Conservation (phyloP, 495 filamentous ascomycete genomes). For the Penicillium waksmanii region DNA sequence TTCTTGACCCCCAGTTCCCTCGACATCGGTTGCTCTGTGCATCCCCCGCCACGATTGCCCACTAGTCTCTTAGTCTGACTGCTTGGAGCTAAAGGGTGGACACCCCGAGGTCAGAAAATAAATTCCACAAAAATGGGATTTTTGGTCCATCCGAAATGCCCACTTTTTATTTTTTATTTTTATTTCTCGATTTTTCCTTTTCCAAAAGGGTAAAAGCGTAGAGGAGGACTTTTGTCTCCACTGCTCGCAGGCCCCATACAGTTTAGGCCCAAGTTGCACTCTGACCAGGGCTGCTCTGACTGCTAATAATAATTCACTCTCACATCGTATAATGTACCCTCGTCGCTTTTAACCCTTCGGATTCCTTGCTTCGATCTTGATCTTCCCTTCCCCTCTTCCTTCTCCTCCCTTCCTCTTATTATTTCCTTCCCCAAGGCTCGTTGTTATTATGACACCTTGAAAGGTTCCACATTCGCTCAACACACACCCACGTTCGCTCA, state of each 20-base stretch:
- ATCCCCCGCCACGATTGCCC: conserved; percentile 40
- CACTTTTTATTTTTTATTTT: conserved; percentile 13
- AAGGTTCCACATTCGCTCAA: conserved; percentile 46
- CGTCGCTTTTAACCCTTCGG: conserved; percentile 35
- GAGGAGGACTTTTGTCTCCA: not conserved
- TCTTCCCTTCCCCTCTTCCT: conserved; percentile 22
- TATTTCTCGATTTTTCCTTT: conserved; percentile 3
- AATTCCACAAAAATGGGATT: conserved; percentile 10
- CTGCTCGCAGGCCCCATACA: conserved; percentile 18
- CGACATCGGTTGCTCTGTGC: conserved; percentile 27
- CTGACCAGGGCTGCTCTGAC: conserved; percentile 26
- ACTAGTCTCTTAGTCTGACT: conserved; percentile 22
- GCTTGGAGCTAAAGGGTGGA: conserved; percentile 11
- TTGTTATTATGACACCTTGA: conserved; percentile 42
- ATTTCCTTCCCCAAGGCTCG: conserved; percentile 21
- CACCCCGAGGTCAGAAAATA: conserved; percentile 8
- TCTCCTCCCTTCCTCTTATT: conserved; percentile 19
- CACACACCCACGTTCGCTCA: conserved; percentile 40
- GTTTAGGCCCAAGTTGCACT: conserved; percentile 31
- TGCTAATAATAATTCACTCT: conserved; percentile 35
- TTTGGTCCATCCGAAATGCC: not conserved
- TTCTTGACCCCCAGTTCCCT: conserved; percentile 20
- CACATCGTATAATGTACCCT: conserved; percentile 23
- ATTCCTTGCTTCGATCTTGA: conserved; percentile 30
- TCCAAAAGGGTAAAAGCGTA: conserved; percentile 16